These are phyloP conservation scores for Salix udensis DNA, from an alignment of 345 rosid species.

Conservation along the genomic window DNA sequence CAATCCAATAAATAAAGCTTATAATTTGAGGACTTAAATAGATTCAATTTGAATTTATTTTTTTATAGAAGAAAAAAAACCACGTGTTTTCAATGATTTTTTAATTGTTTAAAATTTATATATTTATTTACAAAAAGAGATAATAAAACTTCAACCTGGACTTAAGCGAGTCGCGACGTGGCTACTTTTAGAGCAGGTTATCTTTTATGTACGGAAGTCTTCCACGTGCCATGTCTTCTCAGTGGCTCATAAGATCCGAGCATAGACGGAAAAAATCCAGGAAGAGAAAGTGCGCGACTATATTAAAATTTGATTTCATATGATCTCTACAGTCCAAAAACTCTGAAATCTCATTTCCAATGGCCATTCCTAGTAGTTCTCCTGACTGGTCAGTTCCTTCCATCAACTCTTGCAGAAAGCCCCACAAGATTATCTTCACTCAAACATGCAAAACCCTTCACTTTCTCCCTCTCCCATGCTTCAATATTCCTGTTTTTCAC, in stretches of 20 bases:
- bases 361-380: slow-evolving; percentile 44
- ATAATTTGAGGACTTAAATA: too few relatives aligned
- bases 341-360: slow-evolving; percentile 11
- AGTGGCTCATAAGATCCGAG: slow-evolving; percentile 4
- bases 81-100: too few relatives aligned
- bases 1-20: too few relatives aligned
- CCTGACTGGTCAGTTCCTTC: slow-evolving; percentile 45
- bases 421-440: slow-evolving; percentile 14
- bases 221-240: slow-evolving; percentile 15
- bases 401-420: slow-evolving; percentile 19
- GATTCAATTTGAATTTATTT: too few relatives aligned
- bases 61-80: too few relatives aligned
- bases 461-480: slow-evolving; percentile 20
- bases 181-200: neutral
- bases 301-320: too few relatives aligned
- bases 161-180: too few relatives aligned
- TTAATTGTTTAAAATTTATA: too few relatives aligned
- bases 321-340: neutral
- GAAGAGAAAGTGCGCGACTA: too few relatives aligned
- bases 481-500: slow-evolving; percentile 31
- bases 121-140: too few relatives aligned
- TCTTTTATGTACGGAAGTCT: neutral
- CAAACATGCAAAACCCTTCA: slow-evolving; percentile 31
- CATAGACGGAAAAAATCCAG: neutral
- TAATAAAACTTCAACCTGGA: too few relatives aligned